Evolutionary conservation across 305 asterid species (phyloP).

Genomic region (Euphrasia arctica): DNA sequence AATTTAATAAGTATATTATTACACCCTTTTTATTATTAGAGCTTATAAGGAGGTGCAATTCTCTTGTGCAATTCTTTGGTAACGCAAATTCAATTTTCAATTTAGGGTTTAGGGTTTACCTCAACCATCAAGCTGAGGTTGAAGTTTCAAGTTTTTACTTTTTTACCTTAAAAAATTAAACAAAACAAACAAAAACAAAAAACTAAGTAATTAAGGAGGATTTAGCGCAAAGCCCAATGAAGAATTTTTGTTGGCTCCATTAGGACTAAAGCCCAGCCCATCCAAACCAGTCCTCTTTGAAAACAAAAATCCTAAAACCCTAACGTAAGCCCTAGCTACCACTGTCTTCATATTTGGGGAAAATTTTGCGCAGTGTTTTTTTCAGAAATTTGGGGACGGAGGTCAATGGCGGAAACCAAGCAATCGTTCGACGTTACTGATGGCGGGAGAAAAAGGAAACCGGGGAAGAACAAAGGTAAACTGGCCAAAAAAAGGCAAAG

Average conservation of each 20-base stretch:
- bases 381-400: slow-evolving; percentile 11
- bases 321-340: slow-evolving; percentile 24
- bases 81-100: no score
- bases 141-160: no score
- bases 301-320: slow-evolving; percentile 23
- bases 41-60: no score
- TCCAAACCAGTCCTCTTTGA: not conserved
- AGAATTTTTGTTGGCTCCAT: not conserved
- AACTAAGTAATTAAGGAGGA: no score
- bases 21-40: no score
- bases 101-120: no score
- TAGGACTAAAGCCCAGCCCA: slow-evolving; percentile 10
- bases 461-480: slow-evolving; percentile 45
- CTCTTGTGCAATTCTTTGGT: no score
- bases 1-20: no score
- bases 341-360: slow-evolving; percentile 14
- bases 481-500: slow-evolving; percentile 47
- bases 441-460: slow-evolving; percentile 34
- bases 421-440: slow-evolving; percentile 27
- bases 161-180: no score
- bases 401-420: slow-evolving; percentile 34
- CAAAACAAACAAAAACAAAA: no score
- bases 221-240: not conserved
- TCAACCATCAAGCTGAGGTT: no score
- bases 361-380: not conserved